These are phyloP conservation scores for Pseudozyma tsukubaensis DNA, from an alignment of 1,284 basidiomycete genomes.

Conservation along the genomic window DNA sequence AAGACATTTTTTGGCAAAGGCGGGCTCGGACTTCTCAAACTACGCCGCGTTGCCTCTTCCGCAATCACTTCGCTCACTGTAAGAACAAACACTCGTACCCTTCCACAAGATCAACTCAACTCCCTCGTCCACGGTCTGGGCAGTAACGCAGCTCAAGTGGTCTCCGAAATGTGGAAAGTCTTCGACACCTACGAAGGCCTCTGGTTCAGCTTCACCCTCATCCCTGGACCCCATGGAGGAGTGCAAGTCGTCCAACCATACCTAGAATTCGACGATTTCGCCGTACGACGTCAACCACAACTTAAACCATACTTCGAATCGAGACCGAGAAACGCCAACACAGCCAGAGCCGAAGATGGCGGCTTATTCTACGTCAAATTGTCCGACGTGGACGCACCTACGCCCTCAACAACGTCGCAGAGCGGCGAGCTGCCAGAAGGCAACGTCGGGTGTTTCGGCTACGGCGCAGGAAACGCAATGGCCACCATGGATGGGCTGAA, in stretches of 20 bases:
- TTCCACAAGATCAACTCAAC: slow-evolving; percentile 1
- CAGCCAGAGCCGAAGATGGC: slow-evolving; percentile 48
- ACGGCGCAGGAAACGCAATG: slow-evolving; percentile 61
- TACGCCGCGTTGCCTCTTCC: slow-evolving; percentile 7
- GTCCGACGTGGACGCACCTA: slow-evolving; percentile 27
- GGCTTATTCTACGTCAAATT: slow-evolving; percentile 58
- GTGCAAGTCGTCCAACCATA: slow-evolving; percentile 25
- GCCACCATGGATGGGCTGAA: slow-evolving; percentile 59
- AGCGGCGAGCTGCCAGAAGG: slow-evolving; percentile 27
- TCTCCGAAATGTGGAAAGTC: slow-evolving; percentile 37
- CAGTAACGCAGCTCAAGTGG: slow-evolving; percentile 7
- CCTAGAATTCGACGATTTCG: slow-evolving; percentile 57
- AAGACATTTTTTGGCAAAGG: slow-evolving; percentile 41
- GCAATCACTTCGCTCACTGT: slow-evolving; percentile 11
- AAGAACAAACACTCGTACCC: slow-evolving; percentile 4
- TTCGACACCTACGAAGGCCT: slow-evolving; percentile 50
- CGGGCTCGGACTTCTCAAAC: slow-evolving; percentile 44
- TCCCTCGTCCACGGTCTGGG: slow-evolving; percentile 27
- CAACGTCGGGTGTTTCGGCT: slow-evolving; percentile 58
- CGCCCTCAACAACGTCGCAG: slow-evolving; percentile 3
- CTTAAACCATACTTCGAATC: slow-evolving; percentile 36
- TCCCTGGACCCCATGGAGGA: not conserved
- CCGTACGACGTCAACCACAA: slow-evolving; percentile 38
- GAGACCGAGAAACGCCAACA: slow-evolving; percentile 35
- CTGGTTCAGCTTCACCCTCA: slow-evolving; percentile 52